Conservation (phyloP, 108 stramenopile species). For the Skeletonema potamos region DNA sequence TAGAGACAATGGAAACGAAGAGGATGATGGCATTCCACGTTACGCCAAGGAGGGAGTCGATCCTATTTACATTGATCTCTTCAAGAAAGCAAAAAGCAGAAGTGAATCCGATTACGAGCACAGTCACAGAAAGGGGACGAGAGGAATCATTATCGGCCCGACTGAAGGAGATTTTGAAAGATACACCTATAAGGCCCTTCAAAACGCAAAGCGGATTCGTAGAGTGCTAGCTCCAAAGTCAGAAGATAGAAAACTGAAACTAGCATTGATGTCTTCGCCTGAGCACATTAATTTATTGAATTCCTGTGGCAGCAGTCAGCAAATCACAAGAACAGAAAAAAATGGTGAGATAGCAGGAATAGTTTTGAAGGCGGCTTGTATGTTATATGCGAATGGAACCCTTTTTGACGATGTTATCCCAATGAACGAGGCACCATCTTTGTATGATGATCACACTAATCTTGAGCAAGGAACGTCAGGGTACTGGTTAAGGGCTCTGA, state of each 20-base stretch:
- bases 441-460: not conserved
- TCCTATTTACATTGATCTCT: conserved; percentile 3
- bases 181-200: conserved; percentile 4
- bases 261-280: conserved; percentile 10
- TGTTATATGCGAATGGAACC: not conserved
- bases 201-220: conserved; percentile 7
- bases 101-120: not conserved
- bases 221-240: not conserved
- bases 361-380: not conserved
- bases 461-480: not conserved
- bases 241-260: not conserved
- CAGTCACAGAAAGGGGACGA: not conserved
- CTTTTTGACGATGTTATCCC: conserved; percentile 9
- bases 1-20: too few species aligned
- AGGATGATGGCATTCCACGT: too few species aligned
- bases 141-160: conserved; percentile 9
- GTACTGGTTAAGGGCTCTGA: conserved; percentile 1
- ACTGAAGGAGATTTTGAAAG: not conserved
- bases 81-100: conserved; percentile 4
- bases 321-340: too few species aligned
- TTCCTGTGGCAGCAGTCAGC: not conserved
- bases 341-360: not conserved
- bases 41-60: not conserved
- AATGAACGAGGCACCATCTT: not conserved
- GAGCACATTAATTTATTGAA: conserved; percentile 8